Conservation (phyloP, 805 yeast species). For the Starmerella vaccinii region DNA sequence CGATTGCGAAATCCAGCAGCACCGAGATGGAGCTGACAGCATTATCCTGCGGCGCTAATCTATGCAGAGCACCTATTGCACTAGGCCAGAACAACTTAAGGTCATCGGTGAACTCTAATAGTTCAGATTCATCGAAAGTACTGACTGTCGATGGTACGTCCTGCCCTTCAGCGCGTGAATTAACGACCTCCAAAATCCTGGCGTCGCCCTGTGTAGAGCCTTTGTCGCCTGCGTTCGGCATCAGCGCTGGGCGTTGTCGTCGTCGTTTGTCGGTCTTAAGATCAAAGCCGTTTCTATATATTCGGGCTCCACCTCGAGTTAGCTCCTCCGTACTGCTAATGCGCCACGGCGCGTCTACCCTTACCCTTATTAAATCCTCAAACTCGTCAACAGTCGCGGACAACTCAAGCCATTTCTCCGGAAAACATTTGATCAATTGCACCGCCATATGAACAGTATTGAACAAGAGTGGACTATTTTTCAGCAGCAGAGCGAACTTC, state of each 20-base stretch:
- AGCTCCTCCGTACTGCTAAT: background rate
- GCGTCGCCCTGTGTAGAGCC: background rate
- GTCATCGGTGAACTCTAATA: background rate
- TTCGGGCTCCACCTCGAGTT: too few species aligned
- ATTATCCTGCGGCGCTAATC: background rate
- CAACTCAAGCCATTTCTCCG: too few species aligned
- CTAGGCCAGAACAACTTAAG: background rate
- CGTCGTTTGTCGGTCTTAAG: too few species aligned
- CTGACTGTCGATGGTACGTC: background rate
- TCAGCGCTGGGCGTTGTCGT: too few species aligned
- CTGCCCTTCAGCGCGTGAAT: background rate
- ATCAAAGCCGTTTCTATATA: too few species aligned
- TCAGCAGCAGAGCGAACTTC: conserved; percentile 3
- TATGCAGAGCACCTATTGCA: background rate
- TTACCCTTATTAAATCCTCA: background rate
- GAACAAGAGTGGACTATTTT: background rate
- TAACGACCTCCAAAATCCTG: background rate
- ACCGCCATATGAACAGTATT: background rate
- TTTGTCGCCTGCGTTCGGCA: background rate
- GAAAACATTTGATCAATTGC: too few species aligned
- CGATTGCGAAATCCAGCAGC: conserved; percentile 6
- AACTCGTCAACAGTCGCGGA: background rate
- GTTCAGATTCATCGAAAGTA: background rate
- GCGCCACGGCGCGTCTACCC: background rate
- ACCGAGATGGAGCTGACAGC: background rate